Conservation (phyloP, 176 grass and related monocot genomes). For the Olyra latifolia region DNA sequence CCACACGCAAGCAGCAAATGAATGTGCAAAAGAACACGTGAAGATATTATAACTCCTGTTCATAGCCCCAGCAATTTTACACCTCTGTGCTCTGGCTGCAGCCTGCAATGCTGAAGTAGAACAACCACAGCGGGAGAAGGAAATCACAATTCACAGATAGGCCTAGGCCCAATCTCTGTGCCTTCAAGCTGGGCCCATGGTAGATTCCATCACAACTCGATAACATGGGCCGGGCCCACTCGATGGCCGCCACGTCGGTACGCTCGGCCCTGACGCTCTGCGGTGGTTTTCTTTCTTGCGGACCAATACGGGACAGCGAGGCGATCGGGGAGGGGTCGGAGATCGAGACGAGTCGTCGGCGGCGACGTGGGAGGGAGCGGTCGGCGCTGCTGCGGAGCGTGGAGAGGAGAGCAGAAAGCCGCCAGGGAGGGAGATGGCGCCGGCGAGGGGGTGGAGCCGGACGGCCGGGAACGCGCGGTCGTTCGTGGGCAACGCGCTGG, state of each 20-base stretch:
- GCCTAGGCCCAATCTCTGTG: neutral
- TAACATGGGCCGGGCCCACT: neutral
- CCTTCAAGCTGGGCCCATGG: too few relatives aligned
- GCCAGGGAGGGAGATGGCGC: slow-evolving; percentile 20
- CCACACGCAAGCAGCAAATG: too few relatives aligned
- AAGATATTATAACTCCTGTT: too few relatives aligned
- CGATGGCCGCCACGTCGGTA: neutral
- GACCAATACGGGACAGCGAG: slow-evolving; percentile 34
- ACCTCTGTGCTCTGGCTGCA: neutral
- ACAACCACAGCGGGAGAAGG: too few relatives aligned
- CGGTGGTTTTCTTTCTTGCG: slow-evolving; percentile 36
- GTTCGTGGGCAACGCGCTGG: slow-evolving; percentile 85
- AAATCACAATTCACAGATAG: too few relatives aligned
- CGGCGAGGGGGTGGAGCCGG: slow-evolving; percentile 50
- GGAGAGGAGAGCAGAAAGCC: neutral
- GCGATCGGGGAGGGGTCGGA: slow-evolving; percentile 30
- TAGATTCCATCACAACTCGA: neutral
- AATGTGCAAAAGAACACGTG: too few relatives aligned
- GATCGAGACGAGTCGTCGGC: neutral
- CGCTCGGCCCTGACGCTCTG: neutral
- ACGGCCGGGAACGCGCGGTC: slow-evolving; percentile 68
- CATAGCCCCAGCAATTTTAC: too few relatives aligned
- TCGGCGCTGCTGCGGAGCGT: neutral
- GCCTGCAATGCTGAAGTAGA: neutral
- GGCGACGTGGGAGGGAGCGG: slow-evolving; percentile 20